Base-by-base conservation (phyloP, 148 eudicot genomes). In the Silene latifolia region DNA sequence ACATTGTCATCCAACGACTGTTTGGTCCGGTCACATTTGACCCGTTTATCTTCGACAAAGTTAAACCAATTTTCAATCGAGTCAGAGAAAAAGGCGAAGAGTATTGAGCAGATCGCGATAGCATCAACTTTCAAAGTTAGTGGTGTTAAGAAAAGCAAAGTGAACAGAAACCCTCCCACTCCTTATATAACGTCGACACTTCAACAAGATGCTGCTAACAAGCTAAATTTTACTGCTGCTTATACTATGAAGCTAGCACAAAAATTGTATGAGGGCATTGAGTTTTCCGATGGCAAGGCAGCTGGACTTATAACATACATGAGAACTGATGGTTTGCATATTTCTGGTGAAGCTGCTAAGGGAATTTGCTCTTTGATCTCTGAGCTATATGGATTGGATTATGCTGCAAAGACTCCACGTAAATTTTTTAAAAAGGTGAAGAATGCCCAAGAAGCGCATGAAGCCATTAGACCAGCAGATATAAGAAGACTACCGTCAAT, bases 401-500 rank as follows among this genome's bases (percentile, higher is more conserved):
- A 83, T 87, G 90, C 86, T 73, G 69, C 93, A 27, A 80, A 81
- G 39, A 77, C 72, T 78, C 75, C 89, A 51, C 91, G 94, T 59
- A 95, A 90, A 69, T 90, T 80, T 82, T 90, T 83, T 47, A 95
- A 90, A 47, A 95, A 88, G 88, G 96, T 92, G 72, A 95, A 92
- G 78, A 95, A 95, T 77, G 96, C 98, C 63, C 98, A 95, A 88
- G 98, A 95, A 83, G 97, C 98, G 74, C 98, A 95, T 77, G 98
- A 95, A 83, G 98, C 98, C 75, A 90, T 95, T 80, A 87, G 98
- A 79, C 98, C 98, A 66, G 90, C 98, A 35, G 87, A 89, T 83
- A 84, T 95, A 67, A 75, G 80, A 32, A 85, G 93, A 75, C 67
- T 92, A 35, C 96, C 98, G 18, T 90, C 96, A n/a, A 83, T 7